phyloP scores from a whole-genome alignment of 148 eudicot species.

The Rhododendron simsii region DNA sequence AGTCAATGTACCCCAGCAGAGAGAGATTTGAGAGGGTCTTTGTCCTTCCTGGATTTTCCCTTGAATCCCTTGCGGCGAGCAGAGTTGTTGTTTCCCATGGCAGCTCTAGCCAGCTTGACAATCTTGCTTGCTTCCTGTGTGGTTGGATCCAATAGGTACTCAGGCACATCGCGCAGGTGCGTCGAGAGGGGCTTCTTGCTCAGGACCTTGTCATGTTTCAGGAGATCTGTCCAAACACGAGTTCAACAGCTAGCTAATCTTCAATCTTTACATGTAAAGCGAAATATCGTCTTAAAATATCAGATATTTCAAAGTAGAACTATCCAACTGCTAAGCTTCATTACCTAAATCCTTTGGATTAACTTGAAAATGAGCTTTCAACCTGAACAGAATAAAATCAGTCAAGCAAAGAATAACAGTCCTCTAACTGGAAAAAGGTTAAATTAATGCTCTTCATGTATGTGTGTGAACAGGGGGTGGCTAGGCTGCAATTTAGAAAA shows the following conservation, averaged over 20 bases:
- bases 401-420: not conserved
- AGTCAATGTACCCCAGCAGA: constrained; percentile 64
- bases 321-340: not conserved
- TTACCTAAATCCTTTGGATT: constrained; percentile 91
- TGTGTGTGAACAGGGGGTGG: not conserved
- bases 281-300: not conserved
- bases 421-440: not conserved
- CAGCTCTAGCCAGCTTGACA: constrained; percentile 80
- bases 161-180: constrained; percentile 84
- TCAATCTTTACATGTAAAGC: not conserved
- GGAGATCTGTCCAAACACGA: constrained; percentile 46
- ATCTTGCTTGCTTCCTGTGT: constrained; percentile 91
- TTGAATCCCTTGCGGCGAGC: constrained; percentile 36
- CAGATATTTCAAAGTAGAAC: not conserved
- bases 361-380: constrained; percentile 37
- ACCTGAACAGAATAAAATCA: constrained; percentile 39
- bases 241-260: constrained; percentile 9
- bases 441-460: not conserved
- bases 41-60: constrained; percentile 49
- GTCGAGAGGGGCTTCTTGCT: constrained; percentile 83
- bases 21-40: constrained; percentile 78
- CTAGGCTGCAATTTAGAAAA: not conserved
- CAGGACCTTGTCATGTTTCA: constrained; percentile 87
- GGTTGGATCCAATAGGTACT: constrained; percentile 70
- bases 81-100: constrained; percentile 56